A percentile compares a stretch with the other conserved stretches of the same genome.
Evolutionary conservation across 78 protist genomes (phyloP).

Genomic region (Speleostelium caveatum): DNA sequence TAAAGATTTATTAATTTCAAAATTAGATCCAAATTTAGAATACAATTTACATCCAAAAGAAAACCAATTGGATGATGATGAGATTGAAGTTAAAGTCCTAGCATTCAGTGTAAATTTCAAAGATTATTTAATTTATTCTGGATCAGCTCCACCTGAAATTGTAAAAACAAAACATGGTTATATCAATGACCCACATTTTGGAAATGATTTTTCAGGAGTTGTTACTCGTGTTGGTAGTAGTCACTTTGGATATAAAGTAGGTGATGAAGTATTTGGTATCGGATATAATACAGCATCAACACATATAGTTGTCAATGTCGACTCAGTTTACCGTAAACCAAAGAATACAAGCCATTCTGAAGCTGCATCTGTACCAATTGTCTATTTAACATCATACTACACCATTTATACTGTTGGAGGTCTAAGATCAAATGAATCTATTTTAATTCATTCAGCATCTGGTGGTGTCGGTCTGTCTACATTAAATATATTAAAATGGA

Average conservation of each 20-base stretch:
- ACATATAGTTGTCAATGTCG: background rate
- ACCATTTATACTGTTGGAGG: background rate
- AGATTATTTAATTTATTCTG: constrained; percentile 40
- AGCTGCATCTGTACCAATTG: constrained; percentile 2
- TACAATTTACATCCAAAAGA: background rate
- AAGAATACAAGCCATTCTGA: background rate
- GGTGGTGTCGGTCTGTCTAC: constrained; percentile 57
- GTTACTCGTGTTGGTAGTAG: constrained; percentile 14
- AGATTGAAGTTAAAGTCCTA: constrained; percentile 10
- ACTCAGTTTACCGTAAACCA: background rate
- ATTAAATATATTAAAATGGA: constrained; percentile 18
- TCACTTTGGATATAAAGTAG: constrained; percentile 5
- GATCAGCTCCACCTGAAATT: constrained; percentile 58
- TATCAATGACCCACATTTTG: constrained; percentile 59
- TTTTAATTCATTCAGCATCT: constrained; percentile 44
- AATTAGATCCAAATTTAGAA: background rate
- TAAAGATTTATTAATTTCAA: background rate
- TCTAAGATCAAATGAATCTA: constrained; percentile 7
- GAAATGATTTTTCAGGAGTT: constrained; percentile 74
- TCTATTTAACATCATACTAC: constrained; percentile 4
- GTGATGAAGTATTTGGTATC: constrained; percentile 10
- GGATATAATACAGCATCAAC: background rate
- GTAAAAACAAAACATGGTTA: constrained; percentile 55
- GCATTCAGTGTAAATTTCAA: constrained; percentile 66
- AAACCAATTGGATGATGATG: background rate